Evolutionary conservation across 805 yeast genomes (phyloP), one percentile per base, ranked within the genome.

Genomic region (Hanseniaspora pseudoguilliermondii): DNA sequence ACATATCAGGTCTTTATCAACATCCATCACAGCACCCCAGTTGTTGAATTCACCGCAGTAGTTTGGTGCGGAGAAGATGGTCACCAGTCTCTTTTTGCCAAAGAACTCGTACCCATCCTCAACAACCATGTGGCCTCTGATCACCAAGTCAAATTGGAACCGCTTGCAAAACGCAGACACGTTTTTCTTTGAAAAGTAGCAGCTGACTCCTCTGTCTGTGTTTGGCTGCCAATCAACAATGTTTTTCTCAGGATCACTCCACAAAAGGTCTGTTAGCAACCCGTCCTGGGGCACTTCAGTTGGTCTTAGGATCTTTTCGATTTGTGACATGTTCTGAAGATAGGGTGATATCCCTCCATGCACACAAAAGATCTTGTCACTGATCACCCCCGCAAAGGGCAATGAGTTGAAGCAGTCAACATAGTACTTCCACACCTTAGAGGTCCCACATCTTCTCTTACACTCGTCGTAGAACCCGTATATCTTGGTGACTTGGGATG

Each of bases 1-100:
- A 69, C 98, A 91, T 57, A 93, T 73, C 60, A 91, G 75, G 63
- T 91, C 97, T 60, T 91, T 96, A 60, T 87, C 80, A 16, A 91
- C 97, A 62, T 95, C 83, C 97, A 91, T 91, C 5, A 91, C 97
- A 2, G 98, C 98, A 25, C 96, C 96, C 96, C 96, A 88, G 64
- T 88, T 88, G 67, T 89, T 75, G 49, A 73, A 73, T 58, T 73
- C 77, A 43, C 77, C 71, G 60, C 72, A 73, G 43, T 73, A 86
- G 65, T 86, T 86, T 3, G 95, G 95, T 4, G 93, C 95, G 59
- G 83, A 78, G 63, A 86, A 86, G 1, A 86, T 81, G 0, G 95
- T 86, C 1, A 86, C 93, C 57, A 86, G 71, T 65, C 81, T 81
- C 62, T 87, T 72, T 64, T 80, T 82, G 58, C 82, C 82, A 66